phyloP scores from a whole-genome alignment of 2,329 filamentous ascomycete species.

The Colletotrichum lentis region DNA sequence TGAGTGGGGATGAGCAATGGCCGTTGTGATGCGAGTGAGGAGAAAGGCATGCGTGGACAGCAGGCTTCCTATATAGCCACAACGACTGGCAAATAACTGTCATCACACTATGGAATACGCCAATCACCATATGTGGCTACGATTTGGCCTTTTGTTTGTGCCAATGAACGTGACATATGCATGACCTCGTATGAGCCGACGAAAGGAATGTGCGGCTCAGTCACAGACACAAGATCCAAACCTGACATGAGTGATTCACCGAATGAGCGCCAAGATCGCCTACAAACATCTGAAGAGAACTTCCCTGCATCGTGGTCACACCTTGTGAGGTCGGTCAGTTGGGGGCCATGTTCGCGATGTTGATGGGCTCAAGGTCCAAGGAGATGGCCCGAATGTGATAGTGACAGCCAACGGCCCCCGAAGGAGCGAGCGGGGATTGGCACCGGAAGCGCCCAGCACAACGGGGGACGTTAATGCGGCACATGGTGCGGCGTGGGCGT shows the following conservation, averaged over 20 bases:
- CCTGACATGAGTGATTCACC: constrained; percentile 17
- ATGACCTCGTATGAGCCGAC: constrained; percentile 10
- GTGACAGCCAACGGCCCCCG: constrained; percentile 23
- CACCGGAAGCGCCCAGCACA: constrained; percentile 35
- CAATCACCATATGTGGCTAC: background rate
- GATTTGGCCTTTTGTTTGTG: background rate
- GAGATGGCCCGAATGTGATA: constrained; percentile 32
- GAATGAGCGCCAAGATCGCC: background rate
- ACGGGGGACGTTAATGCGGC: constrained; percentile 20
- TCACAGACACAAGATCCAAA: background rate
- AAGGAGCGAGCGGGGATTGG: constrained; percentile 32
- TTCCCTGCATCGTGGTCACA: background rate
- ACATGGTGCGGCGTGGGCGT: background rate
- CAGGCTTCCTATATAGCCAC: background rate
- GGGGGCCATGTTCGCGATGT: constrained; percentile 12
- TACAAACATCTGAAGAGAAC: background rate
- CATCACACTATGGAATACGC: background rate
- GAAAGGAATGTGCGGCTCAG: background rate
- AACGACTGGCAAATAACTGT: background rate
- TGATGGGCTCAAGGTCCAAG: constrained; percentile 4
- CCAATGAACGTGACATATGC: constrained; percentile 8
- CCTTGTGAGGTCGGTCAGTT: background rate
- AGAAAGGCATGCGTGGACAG: background rate
- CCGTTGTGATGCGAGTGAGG: background rate
- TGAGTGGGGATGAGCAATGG: background rate